phyloP scores from a whole-genome alignment of 1,284 basidiomycete species.

The Pseudozyma tsukubaensis region DNA sequence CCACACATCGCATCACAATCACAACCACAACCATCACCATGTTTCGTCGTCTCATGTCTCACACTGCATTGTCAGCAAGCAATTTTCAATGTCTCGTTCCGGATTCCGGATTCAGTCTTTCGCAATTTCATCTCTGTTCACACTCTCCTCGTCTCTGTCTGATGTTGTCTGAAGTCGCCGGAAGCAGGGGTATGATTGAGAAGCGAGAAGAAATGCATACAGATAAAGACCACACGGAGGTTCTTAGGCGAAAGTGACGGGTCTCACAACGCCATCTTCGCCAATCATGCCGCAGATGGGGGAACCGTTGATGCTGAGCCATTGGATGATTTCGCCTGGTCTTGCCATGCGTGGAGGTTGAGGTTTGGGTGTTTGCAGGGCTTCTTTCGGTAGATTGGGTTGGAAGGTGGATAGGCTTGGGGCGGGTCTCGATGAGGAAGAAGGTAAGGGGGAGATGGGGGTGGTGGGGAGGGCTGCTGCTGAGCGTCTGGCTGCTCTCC shows the following conservation, averaged over 20 bases:
- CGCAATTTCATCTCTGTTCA: conserved; percentile 5
- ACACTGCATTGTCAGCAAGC: neutral
- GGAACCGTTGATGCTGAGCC: conserved; percentile 51
- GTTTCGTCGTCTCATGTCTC: conserved; percentile 6
- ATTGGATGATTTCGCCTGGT: conserved; percentile 51
- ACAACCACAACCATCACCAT: neutral
- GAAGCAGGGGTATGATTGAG: conserved; percentile 22
- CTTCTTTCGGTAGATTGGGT: conserved; percentile 33
- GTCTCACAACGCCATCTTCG: conserved; percentile 38
- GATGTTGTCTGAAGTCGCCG: neutral
- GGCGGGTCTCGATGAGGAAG: conserved; percentile 27
- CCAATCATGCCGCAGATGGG: conserved; percentile 58
- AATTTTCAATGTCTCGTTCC: conserved; percentile 1
- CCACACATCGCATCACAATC: conserved; percentile 2
- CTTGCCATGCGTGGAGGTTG: conserved; percentile 32
- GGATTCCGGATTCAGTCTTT: conserved; percentile 7
- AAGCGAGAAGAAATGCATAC: neutral
- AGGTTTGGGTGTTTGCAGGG: conserved; percentile 30
- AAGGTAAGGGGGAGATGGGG: conserved; percentile 7
- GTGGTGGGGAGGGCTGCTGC: neutral
- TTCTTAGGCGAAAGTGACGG: conserved; percentile 29
- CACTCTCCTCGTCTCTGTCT: neutral
- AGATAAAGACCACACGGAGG: neutral
- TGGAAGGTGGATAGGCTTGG: conserved; percentile 38
- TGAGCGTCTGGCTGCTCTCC: conserved; percentile 3